Conservation (phyloP, 108 stramenopile genomes). For the Cylindrotheca closterium region DNA sequence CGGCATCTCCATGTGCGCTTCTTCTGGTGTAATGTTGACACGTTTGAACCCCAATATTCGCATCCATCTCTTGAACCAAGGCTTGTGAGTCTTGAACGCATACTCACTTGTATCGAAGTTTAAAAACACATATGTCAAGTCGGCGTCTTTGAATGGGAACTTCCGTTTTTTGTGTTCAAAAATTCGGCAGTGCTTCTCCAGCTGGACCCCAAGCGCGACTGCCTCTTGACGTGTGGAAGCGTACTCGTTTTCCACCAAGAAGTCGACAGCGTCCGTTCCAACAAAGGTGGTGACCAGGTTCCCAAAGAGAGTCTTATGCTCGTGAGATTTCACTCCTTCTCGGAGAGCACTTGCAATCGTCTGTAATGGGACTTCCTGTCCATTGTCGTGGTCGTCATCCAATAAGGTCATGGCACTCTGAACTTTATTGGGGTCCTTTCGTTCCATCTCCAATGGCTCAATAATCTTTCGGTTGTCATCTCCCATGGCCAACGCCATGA, state of each 20-base stretch:
- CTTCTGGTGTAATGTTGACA: background rate
- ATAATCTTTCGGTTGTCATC: background rate
- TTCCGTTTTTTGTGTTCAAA: conserved; percentile 37
- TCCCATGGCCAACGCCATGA: background rate
- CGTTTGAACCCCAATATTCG: conserved; percentile 1
- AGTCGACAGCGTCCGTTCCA: conserved; percentile 47
- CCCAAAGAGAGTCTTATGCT: conserved; percentile 11
- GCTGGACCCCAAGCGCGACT: conserved; percentile 40
- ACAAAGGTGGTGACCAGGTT: conserved; percentile 31
- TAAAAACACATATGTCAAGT: conserved; percentile 2
- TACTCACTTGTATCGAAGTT: conserved; percentile 4
- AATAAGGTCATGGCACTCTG: background rate
- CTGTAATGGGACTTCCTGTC: conserved; percentile 1
- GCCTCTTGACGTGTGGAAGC: conserved; percentile 48
- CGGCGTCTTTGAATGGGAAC: conserved; percentile 40
- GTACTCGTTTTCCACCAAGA: conserved; percentile 36
- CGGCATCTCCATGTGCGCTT: conserved; percentile 27
- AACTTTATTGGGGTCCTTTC: background rate
- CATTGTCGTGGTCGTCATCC: background rate
- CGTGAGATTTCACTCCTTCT: conserved; percentile 15
- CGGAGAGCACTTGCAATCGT: conserved; percentile 22
- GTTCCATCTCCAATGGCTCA: conserved; percentile 11
- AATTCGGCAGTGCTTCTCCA: conserved; percentile 39
- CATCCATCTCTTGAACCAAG: conserved; percentile 1
- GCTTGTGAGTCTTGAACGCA: conserved; percentile 9